These are phyloP conservation scores for Globisporangium mamillatum DNA, from an alignment of 352 stramenopile species.

Conservation along the genomic window DNA sequence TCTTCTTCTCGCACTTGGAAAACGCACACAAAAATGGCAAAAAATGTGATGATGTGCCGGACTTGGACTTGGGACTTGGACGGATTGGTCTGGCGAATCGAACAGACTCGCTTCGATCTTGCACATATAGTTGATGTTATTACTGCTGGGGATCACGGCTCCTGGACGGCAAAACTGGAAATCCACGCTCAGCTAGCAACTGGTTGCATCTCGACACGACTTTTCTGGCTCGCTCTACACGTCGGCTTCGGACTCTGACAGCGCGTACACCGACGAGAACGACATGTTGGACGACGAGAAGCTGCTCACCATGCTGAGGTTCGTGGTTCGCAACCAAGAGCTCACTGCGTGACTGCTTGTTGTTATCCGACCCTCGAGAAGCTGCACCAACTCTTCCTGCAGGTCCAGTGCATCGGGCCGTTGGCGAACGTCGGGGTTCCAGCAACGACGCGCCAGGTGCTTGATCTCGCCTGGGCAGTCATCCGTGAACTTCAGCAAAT, in stretches of 20 bases:
- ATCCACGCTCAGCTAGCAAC: background rate
- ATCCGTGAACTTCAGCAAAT: constrained; percentile 55
- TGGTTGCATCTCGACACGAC: background rate
- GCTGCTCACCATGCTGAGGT: constrained; percentile 35
- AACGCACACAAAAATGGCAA: constrained; percentile 5
- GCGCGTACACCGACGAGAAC: constrained; percentile 34
- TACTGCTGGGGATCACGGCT: background rate
- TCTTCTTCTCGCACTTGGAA: constrained; percentile 1
- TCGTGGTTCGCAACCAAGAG: constrained; percentile 56
- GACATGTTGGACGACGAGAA: constrained; percentile 45
- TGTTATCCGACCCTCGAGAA: constrained; percentile 63
- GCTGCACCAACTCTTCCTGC: constrained; percentile 68
- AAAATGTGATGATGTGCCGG: background rate
- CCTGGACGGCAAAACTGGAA: constrained; percentile 7
- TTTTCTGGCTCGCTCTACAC: constrained; percentile 17
- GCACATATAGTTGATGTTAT: background rate
- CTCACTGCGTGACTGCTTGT: constrained; percentile 37
- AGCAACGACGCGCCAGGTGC: constrained; percentile 39
- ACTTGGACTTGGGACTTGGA: constrained; percentile 3
- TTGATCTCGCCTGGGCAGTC: constrained; percentile 63
- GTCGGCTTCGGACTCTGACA: constrained; percentile 32
- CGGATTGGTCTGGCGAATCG: background rate
- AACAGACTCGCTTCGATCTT: background rate
- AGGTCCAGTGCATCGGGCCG: constrained; percentile 67
- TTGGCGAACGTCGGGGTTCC: constrained; percentile 40